phyloP scores from a whole-genome alignment of 345 rosid species.

The Moricandia arvensis region DNA sequence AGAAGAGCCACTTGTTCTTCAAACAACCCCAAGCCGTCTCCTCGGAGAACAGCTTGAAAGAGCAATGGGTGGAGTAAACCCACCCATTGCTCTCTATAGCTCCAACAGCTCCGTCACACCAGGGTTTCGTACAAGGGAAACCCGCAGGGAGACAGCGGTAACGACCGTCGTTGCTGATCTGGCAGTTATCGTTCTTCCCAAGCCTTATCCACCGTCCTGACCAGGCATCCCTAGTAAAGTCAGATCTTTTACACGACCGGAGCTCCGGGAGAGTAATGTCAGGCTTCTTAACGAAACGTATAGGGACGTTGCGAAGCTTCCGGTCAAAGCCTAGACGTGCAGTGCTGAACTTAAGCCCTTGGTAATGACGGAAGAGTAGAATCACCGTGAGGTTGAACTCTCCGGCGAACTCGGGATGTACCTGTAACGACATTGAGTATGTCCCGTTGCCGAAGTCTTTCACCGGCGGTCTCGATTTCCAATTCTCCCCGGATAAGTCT shows the following conservation, averaged over 20 bases:
- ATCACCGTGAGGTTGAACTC: conserved; percentile 65
- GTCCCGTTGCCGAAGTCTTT: conserved; percentile 81
- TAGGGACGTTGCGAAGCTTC: conserved; percentile 45
- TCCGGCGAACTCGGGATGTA: conserved; percentile 87
- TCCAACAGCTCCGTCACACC: conserved; percentile 85
- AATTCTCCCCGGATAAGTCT: conserved; percentile 78
- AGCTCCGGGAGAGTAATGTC: conserved; percentile 48
- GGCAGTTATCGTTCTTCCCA: conserved; percentile 62
- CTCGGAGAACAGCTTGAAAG: conserved; percentile 55
- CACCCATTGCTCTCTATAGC: conserved; percentile 90
- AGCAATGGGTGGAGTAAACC: conserved; percentile 91
- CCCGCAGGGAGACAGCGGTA: conserved; percentile 63
- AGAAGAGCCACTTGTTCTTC: conserved; percentile 81
- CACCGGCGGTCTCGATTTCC: conserved; percentile 85
- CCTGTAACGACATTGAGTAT: conserved; percentile 69
- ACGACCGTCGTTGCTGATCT: conserved; percentile 69
- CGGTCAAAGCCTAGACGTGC: conserved; percentile 56
- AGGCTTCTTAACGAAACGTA: conserved; percentile 47
- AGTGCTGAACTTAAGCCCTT: conserved; percentile 74
- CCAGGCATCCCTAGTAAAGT: conserved; percentile 72
- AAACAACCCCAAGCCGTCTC: conserved; percentile 81
- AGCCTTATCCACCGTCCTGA: conserved; percentile 91
- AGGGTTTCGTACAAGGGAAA: conserved; percentile 69
- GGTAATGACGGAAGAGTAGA: conserved; percentile 71
- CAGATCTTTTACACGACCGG: conserved; percentile 50